A percentile compares a stretch with the other conserved stretches of the same genome.
Conservation (phyloP, 768 basidiomycete species). For the Amylocystis lapponica region DNA sequence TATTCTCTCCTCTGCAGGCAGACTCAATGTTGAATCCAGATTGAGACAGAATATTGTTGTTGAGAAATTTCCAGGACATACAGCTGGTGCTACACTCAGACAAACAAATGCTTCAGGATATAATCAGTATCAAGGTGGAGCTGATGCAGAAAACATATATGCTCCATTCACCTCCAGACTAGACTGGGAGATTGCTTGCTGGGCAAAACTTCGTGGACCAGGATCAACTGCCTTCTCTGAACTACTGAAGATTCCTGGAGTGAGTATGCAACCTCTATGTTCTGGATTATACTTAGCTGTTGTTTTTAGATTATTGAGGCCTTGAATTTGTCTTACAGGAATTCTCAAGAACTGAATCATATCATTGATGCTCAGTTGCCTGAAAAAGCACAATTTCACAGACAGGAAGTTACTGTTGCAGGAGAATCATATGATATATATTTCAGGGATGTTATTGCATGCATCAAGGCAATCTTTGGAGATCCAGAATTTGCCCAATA, state of each 20-base stretch:
- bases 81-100: no score
- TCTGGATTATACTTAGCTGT: not conserved
- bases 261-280: constrained; percentile 16
- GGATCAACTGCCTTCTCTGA: constrained; percentile 35
- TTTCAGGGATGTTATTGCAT: constrained; percentile 30
- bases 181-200: constrained; percentile 36
- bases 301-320: constrained; percentile 12
- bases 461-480: constrained; percentile 29
- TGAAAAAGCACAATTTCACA: constrained; percentile 20
- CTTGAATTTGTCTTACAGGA: constrained; percentile 29
- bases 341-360: constrained; percentile 25
- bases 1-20: no score
- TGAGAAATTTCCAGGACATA: no score
- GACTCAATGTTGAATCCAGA: no score
- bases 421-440: constrained; percentile 29
- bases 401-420: constrained; percentile 21
- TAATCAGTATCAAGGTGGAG: not conserved
- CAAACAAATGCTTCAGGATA: no score
- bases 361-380: constrained; percentile 30
- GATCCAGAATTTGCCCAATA: constrained; percentile 27
- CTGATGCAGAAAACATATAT: constrained; percentile 1
- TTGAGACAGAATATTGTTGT: no score
- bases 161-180: constrained; percentile 31
- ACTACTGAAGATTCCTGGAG: constrained; percentile 33
- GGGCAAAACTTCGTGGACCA: constrained; percentile 33